Conservation (phyloP, 306 rosid genomes). For the Prinsepia uniflora region DNA sequence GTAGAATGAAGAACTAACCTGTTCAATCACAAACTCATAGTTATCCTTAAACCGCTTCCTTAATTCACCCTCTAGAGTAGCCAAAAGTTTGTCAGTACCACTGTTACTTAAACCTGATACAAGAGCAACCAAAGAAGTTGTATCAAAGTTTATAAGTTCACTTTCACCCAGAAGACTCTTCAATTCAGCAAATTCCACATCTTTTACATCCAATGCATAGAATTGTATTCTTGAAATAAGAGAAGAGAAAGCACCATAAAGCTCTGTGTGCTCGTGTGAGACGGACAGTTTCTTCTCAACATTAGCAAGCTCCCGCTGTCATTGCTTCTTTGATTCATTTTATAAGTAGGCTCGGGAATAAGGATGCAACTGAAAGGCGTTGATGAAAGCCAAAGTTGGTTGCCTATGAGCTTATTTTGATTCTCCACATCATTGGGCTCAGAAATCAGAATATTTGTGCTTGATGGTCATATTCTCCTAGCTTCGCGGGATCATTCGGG, state of each 20-base stretch:
- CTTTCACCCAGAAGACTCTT: slow-evolving; percentile 27
- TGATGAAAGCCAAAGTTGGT: too few species aligned
- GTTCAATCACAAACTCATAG: slow-evolving; percentile 76
- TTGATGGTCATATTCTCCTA: neutral
- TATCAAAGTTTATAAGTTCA: slow-evolving; percentile 67
- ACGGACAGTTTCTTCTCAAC: slow-evolving; percentile 21
- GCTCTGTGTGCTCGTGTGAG: neutral
- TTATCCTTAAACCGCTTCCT: slow-evolving; percentile 80
- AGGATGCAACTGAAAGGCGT: too few species aligned
- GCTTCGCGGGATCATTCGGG: too few species aligned
- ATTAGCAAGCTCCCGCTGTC: slow-evolving; percentile 16
- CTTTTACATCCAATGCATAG: slow-evolving; percentile 20
- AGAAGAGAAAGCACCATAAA: slow-evolving; percentile 40
- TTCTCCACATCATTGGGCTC: too few species aligned
- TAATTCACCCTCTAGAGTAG: slow-evolving; percentile 67
- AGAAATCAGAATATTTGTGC: neutral
- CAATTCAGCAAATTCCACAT: slow-evolving; percentile 17
- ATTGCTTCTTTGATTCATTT: too few species aligned
- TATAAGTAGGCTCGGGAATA: too few species aligned
- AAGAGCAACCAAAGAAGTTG: slow-evolving; percentile 87
- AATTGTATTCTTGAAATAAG: slow-evolving; percentile 43
- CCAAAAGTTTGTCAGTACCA: slow-evolving; percentile 55
- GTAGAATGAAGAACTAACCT: slow-evolving; percentile 42
- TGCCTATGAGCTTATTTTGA: too few species aligned
- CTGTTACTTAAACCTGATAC: slow-evolving; percentile 88